Base-by-base conservation (phyloP, 2,329 filamentous ascomycete species). In the Ceratocystiopsis brevicomis region DNA sequence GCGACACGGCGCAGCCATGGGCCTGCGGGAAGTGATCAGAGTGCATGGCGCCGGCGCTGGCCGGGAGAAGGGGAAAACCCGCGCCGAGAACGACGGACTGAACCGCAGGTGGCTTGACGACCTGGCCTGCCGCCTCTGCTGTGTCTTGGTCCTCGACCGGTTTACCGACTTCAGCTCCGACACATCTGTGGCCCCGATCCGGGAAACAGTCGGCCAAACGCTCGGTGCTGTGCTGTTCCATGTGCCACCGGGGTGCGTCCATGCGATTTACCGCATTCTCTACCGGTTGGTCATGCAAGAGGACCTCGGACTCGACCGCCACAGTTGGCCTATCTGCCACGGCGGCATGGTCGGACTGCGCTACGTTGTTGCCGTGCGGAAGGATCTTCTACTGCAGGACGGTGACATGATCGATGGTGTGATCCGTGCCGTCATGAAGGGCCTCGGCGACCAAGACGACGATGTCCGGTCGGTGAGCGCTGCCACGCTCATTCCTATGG, bases 101-200 rank as follows among this genome's bases (percentile, higher is more conserved):
- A 98, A 96, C 53, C 74, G 79, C 48, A 72, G 68, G 56, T 98
- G 86, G 86, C 72, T 98, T 17, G 83, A 96, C 55, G 88, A 98
- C 55, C 69, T 98, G 42, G 85, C 87, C n/a, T 95, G 87, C 54
- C 81, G 90, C 21, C 71, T 98, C 40, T 88, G 87, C 59, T 94
- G 84, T 57, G 87, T 98, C 42, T 79, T 98, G 53, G 95, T 98
- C 78, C 76, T 98, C 15, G 90, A 98, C 61, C 78, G 87, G 43
- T 98, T 98, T 56, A 92, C 87, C 45, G 90, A 98, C 56, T 98
- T 95, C 62, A 90, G 92, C 46, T 94, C 87, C 6, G 90, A 98
- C 59, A 98, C 85, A 43, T 93, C 92, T 1, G 86, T 98, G 37
- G 90, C 90, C 0, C 90, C 90, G 0, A 95, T 98, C 49, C 73